Evolutionary conservation across 805 yeast genomes (phyloP).

Genomic region (Kregervanrija pseudodelftensis): DNA sequence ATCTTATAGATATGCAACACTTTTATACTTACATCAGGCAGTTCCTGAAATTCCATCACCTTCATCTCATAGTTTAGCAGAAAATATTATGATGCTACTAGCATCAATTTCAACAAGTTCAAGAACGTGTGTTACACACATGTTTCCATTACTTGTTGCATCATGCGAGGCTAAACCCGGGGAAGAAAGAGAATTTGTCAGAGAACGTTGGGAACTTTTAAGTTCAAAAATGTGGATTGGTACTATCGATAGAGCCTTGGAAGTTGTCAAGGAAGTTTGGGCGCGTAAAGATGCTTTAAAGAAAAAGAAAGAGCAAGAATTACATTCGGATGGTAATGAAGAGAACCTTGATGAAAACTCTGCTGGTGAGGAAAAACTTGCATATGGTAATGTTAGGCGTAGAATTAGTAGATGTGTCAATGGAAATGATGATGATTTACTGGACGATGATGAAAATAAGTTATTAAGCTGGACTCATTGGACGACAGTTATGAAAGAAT

Average conservation of each 20-base stretch:
- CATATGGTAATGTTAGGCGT: slow-evolving; percentile 18
- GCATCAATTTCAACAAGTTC: slow-evolving; percentile 59
- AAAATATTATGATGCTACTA: slow-evolving; percentile 48
- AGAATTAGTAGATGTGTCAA: slow-evolving; percentile 30
- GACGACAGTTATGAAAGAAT: slow-evolving; percentile 64
- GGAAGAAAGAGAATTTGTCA: slow-evolving; percentile 58
- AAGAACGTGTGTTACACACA: slow-evolving; percentile 50
- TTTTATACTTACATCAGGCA: slow-evolving; percentile 59
- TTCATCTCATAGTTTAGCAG: slow-evolving; percentile 49
- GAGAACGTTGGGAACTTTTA: slow-evolving; percentile 48
- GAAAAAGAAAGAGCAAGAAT: slow-evolving; percentile 15
- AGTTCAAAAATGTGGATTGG: slow-evolving; percentile 56
- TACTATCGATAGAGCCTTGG: slow-evolving; percentile 56
- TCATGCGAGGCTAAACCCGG: slow-evolving; percentile 57
- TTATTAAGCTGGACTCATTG: slow-evolving; percentile 52
- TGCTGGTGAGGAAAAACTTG: slow-evolving; percentile 13
- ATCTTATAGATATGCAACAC: slow-evolving; percentile 54
- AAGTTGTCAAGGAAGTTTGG: slow-evolving; percentile 71
- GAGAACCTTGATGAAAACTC: slow-evolving; percentile 8
- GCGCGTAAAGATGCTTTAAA: slow-evolving; percentile 44
- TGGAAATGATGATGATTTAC: slow-evolving; percentile 34
- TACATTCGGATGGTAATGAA: not conserved
- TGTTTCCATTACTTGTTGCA: slow-evolving; percentile 57
- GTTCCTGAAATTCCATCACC: slow-evolving; percentile 61
- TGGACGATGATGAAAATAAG: slow-evolving; percentile 28